Percentiles rank a stretch among this genome's conserved stretches.
Evolutionary conservation across 2,329 filamentous ascomycete genomes (phyloP).

Genomic region (Aspergillus aculeatus): DNA sequence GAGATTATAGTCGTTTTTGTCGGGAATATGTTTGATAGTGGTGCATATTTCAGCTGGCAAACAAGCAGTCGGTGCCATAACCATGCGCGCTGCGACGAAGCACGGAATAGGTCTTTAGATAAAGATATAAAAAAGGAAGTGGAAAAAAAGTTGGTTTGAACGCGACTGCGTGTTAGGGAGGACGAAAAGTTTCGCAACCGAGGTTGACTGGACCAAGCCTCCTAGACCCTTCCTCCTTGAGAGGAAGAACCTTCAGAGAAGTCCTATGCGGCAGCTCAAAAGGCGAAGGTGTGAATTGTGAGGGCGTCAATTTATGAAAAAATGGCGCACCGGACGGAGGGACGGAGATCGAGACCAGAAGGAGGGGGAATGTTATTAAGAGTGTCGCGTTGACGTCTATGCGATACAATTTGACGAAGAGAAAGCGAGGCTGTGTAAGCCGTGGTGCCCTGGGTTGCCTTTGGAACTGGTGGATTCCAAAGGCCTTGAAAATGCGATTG

Average conservation of each 20-base stretch:
- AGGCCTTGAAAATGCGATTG: slow-evolving; percentile 27
- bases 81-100: slow-evolving; percentile 48
- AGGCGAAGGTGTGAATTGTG: slow-evolving; percentile 57
- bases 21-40: slow-evolving; percentile 31
- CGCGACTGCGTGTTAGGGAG: slow-evolving; percentile 71
- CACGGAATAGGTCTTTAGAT: slow-evolving; percentile 23
- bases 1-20: slow-evolving; percentile 35
- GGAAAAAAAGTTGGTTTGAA: slow-evolving; percentile 16
- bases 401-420: slow-evolving; percentile 46
- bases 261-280: slow-evolving; percentile 99
- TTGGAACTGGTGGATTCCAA: slow-evolving; percentile 39
- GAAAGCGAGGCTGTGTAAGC: slow-evolving; percentile 36
- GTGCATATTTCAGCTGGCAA: slow-evolving; percentile 50
- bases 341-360: slow-evolving; percentile 31
- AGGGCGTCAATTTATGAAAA: slow-evolving; percentile 36
- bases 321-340: slow-evolving; percentile 39
- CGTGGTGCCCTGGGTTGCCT: slow-evolving; percentile 39
- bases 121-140: slow-evolving; percentile 15
- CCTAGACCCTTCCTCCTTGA: slow-evolving; percentile 98
- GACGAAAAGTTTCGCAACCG: slow-evolving; percentile 90
- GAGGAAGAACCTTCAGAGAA: slow-evolving; percentile 98
- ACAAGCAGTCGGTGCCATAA: slow-evolving; percentile 71
- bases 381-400: slow-evolving; percentile 44
- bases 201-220: slow-evolving; percentile 91
- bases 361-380: slow-evolving; percentile 50